phyloP scores from a whole-genome alignment of 441 rosid species.

The Bocquillonia castaneifolia region DNA sequence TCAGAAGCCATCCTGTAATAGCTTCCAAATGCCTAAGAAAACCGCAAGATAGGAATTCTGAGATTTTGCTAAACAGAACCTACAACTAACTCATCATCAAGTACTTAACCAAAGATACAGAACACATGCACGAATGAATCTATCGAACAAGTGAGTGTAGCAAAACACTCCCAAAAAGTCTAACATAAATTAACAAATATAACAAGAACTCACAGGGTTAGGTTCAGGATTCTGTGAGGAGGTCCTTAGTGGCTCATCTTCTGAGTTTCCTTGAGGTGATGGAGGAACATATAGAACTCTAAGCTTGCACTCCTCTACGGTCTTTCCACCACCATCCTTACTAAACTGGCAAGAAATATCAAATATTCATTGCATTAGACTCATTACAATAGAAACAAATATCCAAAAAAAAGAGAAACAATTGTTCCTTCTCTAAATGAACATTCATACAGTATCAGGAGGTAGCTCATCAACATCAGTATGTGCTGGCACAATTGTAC shows the following conservation, averaged over 20 bases:
- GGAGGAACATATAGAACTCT: constrained; percentile 64
- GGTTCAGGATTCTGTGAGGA: constrained; percentile 49
- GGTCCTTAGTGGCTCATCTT: constrained; percentile 45
- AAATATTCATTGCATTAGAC: constrained; percentile 17
- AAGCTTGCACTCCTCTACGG: constrained; percentile 78
- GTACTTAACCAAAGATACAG: not conserved
- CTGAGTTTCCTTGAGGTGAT: constrained; percentile 51
- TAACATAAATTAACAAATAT: not conserved
- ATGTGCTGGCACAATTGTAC: constrained; percentile 71
- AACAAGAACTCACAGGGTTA: constrained; percentile 48
- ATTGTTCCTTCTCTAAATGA: not conserved
- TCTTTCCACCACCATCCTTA: constrained; percentile 67
- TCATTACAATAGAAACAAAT: not conserved
- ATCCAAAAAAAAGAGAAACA: constrained; percentile 3
- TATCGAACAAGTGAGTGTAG: not conserved
- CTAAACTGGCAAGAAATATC: constrained; percentile 46
- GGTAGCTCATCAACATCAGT: constrained; percentile 87
- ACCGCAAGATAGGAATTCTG: not conserved
- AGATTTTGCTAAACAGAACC: not conserved
- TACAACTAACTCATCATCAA: too few species aligned
- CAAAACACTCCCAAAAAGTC: not conserved
- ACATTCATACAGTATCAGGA: constrained; percentile 61
- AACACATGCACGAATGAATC: not conserved
- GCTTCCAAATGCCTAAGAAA: not conserved
- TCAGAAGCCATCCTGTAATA: not conserved